Evolutionary conservation across 1,284 basidiomycete species (phyloP).

Genomic region (Leucoagaricus sp.): DNA sequence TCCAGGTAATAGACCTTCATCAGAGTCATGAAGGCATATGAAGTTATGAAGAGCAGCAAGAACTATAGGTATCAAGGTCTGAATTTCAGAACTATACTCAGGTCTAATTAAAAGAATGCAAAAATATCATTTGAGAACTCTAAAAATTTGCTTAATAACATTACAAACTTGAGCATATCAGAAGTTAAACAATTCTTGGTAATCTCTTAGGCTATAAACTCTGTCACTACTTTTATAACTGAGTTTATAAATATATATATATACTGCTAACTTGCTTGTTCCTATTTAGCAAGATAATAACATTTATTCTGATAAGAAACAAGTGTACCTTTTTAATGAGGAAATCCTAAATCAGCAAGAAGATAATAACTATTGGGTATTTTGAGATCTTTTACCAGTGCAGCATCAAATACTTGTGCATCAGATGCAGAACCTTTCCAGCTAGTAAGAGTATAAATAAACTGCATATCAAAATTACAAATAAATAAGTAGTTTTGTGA

Average conservation of each 20-base stretch:
- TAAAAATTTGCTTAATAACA: conserved; percentile 41
- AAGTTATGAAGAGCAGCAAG: conserved; percentile 16
- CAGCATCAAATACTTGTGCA: conserved; percentile 24
- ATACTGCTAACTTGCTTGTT: conserved; percentile 16
- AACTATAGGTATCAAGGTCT: conserved; percentile 30
- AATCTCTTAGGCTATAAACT: conserved; percentile 19
- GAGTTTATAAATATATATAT: not conserved
- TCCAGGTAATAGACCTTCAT: too few relatives aligned
- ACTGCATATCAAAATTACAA: conserved; percentile 27
- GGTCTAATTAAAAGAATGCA: conserved; percentile 24
- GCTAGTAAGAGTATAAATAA: conserved; percentile 30
- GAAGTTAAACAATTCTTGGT: conserved; percentile 41
- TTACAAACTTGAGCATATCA: conserved; percentile 34
- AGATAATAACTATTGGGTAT: conserved; percentile 19
- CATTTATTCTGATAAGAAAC: conserved; percentile 21
- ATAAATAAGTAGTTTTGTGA: conserved; percentile 30
- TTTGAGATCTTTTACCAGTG: conserved; percentile 19
- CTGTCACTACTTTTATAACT: not conserved
- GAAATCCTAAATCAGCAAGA: conserved; percentile 23
- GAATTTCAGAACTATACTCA: conserved; percentile 27
- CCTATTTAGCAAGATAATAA: conserved; percentile 24
- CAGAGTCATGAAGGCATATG: too few relatives aligned
- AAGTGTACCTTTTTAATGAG: conserved; percentile 15
- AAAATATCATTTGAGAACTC: conserved; percentile 35
- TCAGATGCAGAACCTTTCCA: conserved; percentile 36